Conservation (phyloP, 768 basidiomycete species). For the Mycena leptocephala region DNA sequence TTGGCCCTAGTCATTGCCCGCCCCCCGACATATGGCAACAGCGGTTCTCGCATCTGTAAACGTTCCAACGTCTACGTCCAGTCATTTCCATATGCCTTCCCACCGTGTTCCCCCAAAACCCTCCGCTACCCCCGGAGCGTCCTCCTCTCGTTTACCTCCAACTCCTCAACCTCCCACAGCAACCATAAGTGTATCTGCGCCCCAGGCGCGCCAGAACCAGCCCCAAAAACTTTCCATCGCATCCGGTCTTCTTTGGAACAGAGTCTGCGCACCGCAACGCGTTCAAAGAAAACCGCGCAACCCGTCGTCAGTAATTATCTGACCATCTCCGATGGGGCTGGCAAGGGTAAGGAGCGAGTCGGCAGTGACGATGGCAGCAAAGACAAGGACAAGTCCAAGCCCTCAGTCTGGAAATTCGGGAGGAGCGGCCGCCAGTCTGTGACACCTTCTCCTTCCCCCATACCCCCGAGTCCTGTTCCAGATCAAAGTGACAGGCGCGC, state of each 20-base stretch:
- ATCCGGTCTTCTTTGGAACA: constrained; percentile 80
- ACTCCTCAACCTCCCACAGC: constrained; percentile 50
- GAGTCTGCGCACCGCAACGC: constrained; percentile 75
- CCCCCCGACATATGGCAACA: constrained; percentile 32
- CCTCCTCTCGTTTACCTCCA: constrained; percentile 57
- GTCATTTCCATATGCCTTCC: constrained; percentile 36
- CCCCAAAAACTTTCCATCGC: constrained; percentile 73
- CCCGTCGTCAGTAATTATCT: constrained; percentile 60
- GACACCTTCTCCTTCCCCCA: constrained; percentile 57
- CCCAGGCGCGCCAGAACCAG: constrained; percentile 54
- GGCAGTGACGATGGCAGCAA: constrained; percentile 53
- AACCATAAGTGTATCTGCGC: constrained; percentile 49
- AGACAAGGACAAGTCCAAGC: constrained; percentile 60
- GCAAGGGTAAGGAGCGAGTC: constrained; percentile 65
- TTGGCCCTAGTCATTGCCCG: neutral
- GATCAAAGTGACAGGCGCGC: constrained; percentile 60
- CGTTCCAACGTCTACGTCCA: constrained; percentile 42
- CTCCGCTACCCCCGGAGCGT: constrained; percentile 40
- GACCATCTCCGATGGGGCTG: constrained; percentile 54
- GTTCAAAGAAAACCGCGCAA: constrained; percentile 64
- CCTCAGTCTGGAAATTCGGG: constrained; percentile 65
- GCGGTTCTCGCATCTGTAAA: constrained; percentile 36
- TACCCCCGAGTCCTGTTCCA: constrained; percentile 47
- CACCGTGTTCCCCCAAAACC: constrained; percentile 24
- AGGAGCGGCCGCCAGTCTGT: constrained; percentile 57